A percentile compares a stretch with the other conserved stretches of the same genome.
phyloP scores from a whole-genome alignment of 2,329 filamentous ascomycete species.

The Penicillium sp. region DNA sequence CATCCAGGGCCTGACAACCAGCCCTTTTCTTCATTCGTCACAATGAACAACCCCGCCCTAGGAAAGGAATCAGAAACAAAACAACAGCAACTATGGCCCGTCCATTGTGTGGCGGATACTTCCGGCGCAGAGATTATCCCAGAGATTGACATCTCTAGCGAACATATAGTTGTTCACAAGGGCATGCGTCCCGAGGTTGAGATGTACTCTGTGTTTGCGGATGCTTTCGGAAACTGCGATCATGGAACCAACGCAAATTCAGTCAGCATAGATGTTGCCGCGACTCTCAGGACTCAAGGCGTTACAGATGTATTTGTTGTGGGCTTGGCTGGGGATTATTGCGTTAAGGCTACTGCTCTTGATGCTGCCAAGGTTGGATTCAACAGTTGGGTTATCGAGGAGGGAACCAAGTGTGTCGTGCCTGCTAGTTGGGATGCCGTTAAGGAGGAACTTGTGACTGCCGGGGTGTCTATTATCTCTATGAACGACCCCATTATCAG shows the following conservation, averaged over 20 bases:
- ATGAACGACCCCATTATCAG: conserved; percentile 57
- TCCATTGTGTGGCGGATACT: conserved; percentile 78
- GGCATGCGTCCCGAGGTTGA: conserved; percentile 72
- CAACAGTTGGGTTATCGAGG: conserved; percentile 69
- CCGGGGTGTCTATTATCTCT: conserved; percentile 63
- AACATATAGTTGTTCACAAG: conserved; percentile 74
- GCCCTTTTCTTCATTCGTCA: conserved; percentile 65
- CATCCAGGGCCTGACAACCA: conserved; percentile 62
- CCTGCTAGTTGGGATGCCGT: conserved; percentile 56
- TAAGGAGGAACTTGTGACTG: conserved; percentile 53
- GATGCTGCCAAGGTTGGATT: conserved; percentile 77
- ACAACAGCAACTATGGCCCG: conserved; percentile 76
- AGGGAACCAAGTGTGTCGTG: conserved; percentile 74
- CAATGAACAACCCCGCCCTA: conserved; percentile 51
- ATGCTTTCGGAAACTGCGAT: conserved; percentile 62
- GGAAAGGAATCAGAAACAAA: conserved; percentile 61
- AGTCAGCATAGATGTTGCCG: conserved; percentile 59
- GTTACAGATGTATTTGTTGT: conserved; percentile 82
- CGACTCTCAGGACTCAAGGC: conserved; percentile 53
- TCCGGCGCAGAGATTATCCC: conserved; percentile 70
- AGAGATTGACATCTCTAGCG: conserved; percentile 59
- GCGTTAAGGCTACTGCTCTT: conserved; percentile 76
- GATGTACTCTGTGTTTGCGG: conserved; percentile 91
- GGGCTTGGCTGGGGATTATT: conserved; percentile 85
- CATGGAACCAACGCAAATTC: conserved; percentile 31